phyloP scores from a whole-genome alignment of 2,329 filamentous ascomycete genomes.

The Pseudonectria buxi region DNA sequence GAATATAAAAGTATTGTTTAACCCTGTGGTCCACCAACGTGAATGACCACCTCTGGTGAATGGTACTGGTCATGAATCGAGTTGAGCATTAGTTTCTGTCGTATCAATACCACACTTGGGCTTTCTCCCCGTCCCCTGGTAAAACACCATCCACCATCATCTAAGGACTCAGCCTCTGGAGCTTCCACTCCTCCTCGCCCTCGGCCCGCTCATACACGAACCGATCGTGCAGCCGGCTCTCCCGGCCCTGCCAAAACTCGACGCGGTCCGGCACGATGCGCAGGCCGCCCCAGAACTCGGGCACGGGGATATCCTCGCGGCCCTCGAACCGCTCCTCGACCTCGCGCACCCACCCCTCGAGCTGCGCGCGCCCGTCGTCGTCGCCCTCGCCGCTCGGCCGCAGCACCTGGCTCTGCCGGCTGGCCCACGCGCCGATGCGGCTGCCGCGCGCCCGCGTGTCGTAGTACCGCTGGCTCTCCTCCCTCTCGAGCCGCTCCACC shows the following conservation, averaged over 20 bases:
- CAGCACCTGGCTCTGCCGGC: conserved; percentile 75
- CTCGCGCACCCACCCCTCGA: conserved; percentile 73
- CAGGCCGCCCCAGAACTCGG: conserved; percentile 90
- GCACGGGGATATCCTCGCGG: conserved; percentile 75
- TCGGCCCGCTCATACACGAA: conserved; percentile 71
- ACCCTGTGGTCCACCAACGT: too few relatives aligned
- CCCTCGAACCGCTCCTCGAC: conserved; percentile 69
- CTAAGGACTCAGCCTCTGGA: conserved; percentile 73
- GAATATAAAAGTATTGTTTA: too few relatives aligned
- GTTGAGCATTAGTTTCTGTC: too few relatives aligned
- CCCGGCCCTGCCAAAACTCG: conserved; percentile 94
- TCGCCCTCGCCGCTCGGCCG: conserved; percentile 35
- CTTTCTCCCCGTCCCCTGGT: neutral
- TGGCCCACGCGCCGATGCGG: conserved; percentile 88
- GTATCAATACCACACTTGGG: too few relatives aligned
- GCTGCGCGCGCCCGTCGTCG: conserved; percentile 61
- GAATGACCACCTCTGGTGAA: too few relatives aligned
- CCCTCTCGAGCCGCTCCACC: conserved; percentile 57
- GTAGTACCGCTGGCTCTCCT: conserved; percentile 67
- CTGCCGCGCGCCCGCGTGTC: conserved; percentile 69
- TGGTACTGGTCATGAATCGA: too few relatives aligned
- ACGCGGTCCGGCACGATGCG: conserved; percentile 77
- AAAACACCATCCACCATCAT: too few relatives aligned
- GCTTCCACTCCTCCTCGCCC: conserved; percentile 49
- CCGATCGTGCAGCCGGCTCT: conserved; percentile 86